Conservation (phyloP, 495 filamentous ascomycete species). For the Lindgomyces ingoldianus region DNA sequence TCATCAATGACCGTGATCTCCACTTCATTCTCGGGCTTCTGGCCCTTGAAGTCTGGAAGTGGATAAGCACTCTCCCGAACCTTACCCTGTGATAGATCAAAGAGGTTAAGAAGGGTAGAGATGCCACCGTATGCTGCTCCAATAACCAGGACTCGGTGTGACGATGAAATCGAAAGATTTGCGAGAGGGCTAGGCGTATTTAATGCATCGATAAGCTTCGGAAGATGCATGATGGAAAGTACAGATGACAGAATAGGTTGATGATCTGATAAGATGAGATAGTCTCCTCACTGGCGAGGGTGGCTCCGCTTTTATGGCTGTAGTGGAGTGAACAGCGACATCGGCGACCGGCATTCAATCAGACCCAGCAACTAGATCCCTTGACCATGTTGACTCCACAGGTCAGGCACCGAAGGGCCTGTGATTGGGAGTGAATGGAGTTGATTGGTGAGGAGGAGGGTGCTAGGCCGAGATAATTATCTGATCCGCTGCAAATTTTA, state of each 20-base stretch:
- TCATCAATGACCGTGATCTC: constrained; percentile 70
- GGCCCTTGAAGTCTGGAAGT: constrained; percentile 30
- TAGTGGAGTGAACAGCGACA: constrained; percentile 1
- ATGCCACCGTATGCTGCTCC: constrained; percentile 70
- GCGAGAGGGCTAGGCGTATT: constrained; percentile 11
- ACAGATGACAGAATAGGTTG: neutral
- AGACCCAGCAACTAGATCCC: no score
- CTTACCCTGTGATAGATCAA: constrained; percentile 58
- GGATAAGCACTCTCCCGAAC: constrained; percentile 41
- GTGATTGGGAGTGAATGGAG: neutral
- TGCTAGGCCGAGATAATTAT: constrained; percentile 13
- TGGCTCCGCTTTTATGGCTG: constrained; percentile 15
- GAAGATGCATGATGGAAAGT: constrained; percentile 19
- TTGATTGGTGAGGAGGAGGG: constrained; percentile 15
- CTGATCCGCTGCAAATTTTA: constrained; percentile 34
- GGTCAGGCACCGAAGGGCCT: neutral
- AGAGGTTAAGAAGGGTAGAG: constrained; percentile 58
- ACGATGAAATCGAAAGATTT: constrained; percentile 15
- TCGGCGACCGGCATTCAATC: constrained; percentile 5
- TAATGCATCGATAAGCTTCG: neutral
- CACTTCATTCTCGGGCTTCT: constrained; percentile 50
- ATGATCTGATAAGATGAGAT: constrained; percentile 35
- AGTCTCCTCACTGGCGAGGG: neutral
- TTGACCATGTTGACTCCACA: neutral
- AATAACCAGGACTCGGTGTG: constrained; percentile 52